Conservation (phyloP, 352 stramenopile genomes). For the Phytophthora tentaculata region DNA sequence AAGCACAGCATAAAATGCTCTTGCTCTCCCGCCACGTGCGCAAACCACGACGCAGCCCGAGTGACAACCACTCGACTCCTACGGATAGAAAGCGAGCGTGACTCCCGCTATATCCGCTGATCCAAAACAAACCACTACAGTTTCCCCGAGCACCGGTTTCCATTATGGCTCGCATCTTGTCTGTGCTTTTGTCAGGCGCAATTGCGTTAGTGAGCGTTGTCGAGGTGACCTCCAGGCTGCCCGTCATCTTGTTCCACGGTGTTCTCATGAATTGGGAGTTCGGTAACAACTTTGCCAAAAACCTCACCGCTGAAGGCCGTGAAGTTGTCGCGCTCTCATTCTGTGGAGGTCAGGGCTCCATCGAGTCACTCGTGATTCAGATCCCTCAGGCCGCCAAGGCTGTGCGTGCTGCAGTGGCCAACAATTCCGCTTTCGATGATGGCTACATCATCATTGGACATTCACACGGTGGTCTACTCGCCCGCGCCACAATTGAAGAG, state of each 20-base stretch:
- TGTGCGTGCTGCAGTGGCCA: neutral
- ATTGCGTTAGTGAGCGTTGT: neutral
- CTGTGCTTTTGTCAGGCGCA: neutral
- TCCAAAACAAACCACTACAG: neutral
- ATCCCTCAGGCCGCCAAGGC: neutral
- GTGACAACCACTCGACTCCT: no score
- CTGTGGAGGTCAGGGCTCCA: constrained; percentile 1
- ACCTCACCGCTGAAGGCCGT: constrained; percentile 3
- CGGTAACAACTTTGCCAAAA: constrained; percentile 3
- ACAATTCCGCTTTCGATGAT: constrained; percentile 5
- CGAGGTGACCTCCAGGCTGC: neutral
- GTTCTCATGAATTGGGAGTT: neutral
- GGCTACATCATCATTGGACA: constrained; percentile 10
- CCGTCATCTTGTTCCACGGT: constrained; percentile 12
- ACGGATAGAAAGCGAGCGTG: no score
- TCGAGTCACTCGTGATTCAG: neutral
- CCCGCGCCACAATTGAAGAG: constrained; percentile 6
- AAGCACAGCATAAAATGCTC: no score
- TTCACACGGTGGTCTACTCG: constrained; percentile 1
- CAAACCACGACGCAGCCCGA: no score
- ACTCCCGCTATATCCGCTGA: neutral
- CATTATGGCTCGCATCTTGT: neutral
- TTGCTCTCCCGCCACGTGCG: neutral
- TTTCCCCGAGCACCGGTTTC: no score
- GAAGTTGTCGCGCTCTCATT: constrained; percentile 1